Evolutionary conservation across 2,329 filamentous ascomycete genomes (phyloP).

Genomic region (Talaromyces sp.): DNA sequence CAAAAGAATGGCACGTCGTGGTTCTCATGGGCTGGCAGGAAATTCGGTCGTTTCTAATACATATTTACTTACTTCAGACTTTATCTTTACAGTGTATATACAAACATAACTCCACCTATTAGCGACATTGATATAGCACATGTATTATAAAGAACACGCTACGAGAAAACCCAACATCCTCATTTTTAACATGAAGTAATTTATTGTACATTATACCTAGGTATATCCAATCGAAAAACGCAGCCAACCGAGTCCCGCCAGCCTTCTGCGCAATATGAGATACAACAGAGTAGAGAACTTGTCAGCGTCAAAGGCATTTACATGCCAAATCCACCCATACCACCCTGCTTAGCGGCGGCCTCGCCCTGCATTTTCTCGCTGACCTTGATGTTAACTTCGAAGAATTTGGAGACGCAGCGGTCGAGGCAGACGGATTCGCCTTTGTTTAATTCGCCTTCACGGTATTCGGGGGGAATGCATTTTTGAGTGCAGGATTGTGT

Average conservation of each 20-base stretch:
- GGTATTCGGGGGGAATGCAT: conserved; percentile 89
- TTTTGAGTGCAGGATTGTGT: conserved; percentile 88
- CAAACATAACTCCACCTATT: neutral
- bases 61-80: neutral
- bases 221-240: neutral
- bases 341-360: conserved; percentile 63
- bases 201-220: conserved; percentile 14
- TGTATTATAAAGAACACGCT: neutral
- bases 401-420: conserved; percentile 96
- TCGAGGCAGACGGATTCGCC: conserved; percentile 98
- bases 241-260: neutral
- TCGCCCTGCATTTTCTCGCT: conserved; percentile 94
- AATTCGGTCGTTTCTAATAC: conserved; percentile 23
- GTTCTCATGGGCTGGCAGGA: conserved; percentile 54
- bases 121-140: neutral
- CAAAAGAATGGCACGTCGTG: conserved; percentile 62
- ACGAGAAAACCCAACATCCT: neutral
- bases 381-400: conserved; percentile 97
- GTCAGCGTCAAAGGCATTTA: conserved; percentile 22
- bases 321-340: conserved; percentile 52
- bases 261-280: conserved; percentile 6
- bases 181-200: no score
- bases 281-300: conserved; percentile 18
- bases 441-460: conserved; percentile 96
- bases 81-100: neutral